Percentiles rank a stretch among this genome's conserved stretches.
phyloP scores from a whole-genome alignment of 768 basidiomycete species.

The Coprinopsis marcescibilis region DNA sequence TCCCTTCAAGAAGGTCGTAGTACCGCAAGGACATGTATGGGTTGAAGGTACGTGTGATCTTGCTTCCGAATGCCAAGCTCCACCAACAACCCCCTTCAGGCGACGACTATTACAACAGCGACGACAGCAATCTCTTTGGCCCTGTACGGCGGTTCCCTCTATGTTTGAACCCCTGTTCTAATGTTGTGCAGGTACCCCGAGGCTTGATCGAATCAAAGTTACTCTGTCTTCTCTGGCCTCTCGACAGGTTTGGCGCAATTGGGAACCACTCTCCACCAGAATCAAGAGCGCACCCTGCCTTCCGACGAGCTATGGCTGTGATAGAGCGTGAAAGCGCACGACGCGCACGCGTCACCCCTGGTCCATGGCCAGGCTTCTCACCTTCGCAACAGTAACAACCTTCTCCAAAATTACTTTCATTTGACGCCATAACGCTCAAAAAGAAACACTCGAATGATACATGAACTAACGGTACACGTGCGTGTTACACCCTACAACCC shows the following conservation, averaged over 20 bases:
- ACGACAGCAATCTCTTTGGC: constrained; percentile 71
- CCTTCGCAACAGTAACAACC: too few relatives aligned
- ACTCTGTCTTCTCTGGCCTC: constrained; percentile 46
- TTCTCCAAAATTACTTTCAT: too few relatives aligned
- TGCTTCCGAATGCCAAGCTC: background rate
- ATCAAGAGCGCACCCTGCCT: constrained; percentile 17
- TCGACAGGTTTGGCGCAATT: constrained; percentile 36
- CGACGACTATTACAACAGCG: constrained; percentile 59
- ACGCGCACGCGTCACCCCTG: constrained; percentile 28
- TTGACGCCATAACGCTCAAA: too few relatives aligned
- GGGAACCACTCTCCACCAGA: constrained; percentile 10
- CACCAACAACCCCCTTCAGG: constrained; percentile 29
- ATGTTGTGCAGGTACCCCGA: constrained; percentile 30
- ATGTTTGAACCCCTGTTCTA: constrained; percentile 16
- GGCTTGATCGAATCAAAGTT: constrained; percentile 48
- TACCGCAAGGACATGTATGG: constrained; percentile 68
- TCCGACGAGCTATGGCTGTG: constrained; percentile 28
- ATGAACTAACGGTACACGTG: too few relatives aligned
- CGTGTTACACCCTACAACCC: too few relatives aligned
- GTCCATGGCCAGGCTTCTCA: too few relatives aligned
- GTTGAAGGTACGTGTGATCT: constrained; percentile 50
- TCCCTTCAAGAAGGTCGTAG: constrained; percentile 42
- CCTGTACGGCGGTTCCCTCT: constrained; percentile 23
- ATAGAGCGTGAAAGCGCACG: constrained; percentile 35
- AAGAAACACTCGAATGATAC: too few relatives aligned